Evolutionary conservation across 345 rosid species (phyloP).

Genomic region (Syzygium aromaticum): DNA sequence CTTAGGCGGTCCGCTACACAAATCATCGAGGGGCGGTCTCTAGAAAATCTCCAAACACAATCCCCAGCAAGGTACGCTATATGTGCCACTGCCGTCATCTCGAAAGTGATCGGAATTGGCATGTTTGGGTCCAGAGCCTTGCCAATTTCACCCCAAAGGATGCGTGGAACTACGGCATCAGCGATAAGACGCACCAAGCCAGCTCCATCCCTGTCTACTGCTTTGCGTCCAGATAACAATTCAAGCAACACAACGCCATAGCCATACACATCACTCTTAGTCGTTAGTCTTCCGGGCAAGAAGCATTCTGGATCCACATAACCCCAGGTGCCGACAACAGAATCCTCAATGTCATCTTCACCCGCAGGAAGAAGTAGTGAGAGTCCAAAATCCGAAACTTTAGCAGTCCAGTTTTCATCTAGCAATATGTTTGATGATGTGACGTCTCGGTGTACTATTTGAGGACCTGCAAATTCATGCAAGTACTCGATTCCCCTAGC

Average conservation of each 20-base stretch:
- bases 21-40: background rate
- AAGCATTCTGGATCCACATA: background rate
- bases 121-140: background rate
- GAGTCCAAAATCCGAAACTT: constrained; percentile 1
- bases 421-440: constrained; percentile 2
- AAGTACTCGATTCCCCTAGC: constrained; percentile 1
- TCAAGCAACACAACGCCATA: constrained; percentile 2
- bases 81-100: background rate
- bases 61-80: constrained; percentile 1
- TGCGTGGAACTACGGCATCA: background rate
- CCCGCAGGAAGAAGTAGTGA: background rate
- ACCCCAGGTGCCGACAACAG: background rate
- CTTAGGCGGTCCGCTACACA: background rate
- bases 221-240: constrained; percentile 2
- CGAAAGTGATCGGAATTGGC: background rate
- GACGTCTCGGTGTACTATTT: background rate
- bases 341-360: rapidly evolving
- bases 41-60: background rate
- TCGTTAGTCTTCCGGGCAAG: background rate
- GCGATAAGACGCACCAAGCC: too few species aligned
- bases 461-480: background rate
- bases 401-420: background rate
- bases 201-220: too few species aligned
- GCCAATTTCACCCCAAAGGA: background rate
- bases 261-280: constrained; percentile 4